Base-by-base conservation (phyloP, 805 yeast species). In the Debaryomyces hansenii region DNA sequence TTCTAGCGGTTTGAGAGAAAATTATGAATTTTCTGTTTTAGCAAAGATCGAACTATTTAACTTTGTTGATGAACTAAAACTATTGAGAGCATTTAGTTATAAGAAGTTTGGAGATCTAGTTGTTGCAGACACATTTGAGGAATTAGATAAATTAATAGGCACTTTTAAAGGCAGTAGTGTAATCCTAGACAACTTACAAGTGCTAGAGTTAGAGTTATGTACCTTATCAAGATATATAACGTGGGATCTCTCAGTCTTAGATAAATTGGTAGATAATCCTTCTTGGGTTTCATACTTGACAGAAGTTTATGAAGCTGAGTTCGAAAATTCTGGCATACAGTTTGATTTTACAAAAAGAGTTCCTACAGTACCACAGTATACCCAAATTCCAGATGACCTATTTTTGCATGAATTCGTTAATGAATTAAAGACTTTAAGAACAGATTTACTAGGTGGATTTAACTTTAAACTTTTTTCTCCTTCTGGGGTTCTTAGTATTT, bases 1-100 rank as follows among this genome's bases (percentile, higher is more conserved):
- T 24, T 51, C 59, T 10, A 38, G 47, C 2, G 42, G 49, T 14
- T 43, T 45, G 15, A 38, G 52, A 29, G 49, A 48, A 29, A 59
- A 59, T 40, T 60, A 49, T 44, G 65, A 60, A 37, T 45, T 58
- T 24, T 54, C 64, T 20, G 43, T 51, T 12, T 46, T 60, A 31
- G 51, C 47, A 42, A 38, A 56, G 14, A 35, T 42, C 16, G 50
- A 53, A 8, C 37, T 61, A 12, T 52, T 49, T 29, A 41, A 55
- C 11, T 54, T 43, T 32, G 42, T 57, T n/a, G 58, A 54, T 42
- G 52, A 52, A 20, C 46, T 61, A 20, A 49, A 49, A 20, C 37
- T 50, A 11, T 44, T 58, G 31, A 48, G 45, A 28, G 15, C 51
- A 7, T 20, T 31, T 16, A 47, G 47, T 18, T 48, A 49, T 6